phyloP scores from a whole-genome alignment of 345 rosid species.

The Trapa bicornis region DNA sequence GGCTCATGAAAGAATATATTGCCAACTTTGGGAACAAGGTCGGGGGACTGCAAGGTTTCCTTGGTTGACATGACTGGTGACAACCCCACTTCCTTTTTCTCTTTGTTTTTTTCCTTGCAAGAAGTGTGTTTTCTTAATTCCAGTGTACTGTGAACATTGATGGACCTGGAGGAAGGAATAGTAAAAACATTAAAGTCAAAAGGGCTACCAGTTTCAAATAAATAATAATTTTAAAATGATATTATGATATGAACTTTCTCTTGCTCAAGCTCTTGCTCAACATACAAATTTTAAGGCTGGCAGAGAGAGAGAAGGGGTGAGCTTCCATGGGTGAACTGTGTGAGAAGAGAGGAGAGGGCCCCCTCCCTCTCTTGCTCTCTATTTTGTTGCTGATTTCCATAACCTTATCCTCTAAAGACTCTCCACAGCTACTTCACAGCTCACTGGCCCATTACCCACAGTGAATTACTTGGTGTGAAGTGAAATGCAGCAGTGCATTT shows the following conservation, averaged over 20 bases:
- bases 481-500: neutral
- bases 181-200: too few species aligned
- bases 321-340: slow-evolving; percentile 24
- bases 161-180: too few species aligned
- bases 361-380: slow-evolving; percentile 13
- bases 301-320: slow-evolving; percentile 5
- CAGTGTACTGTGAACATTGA: too few species aligned
- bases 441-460: slow-evolving; percentile 13
- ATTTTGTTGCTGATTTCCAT: slow-evolving; percentile 27
- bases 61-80: slow-evolving; percentile 16
- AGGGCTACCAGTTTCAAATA: too few species aligned
- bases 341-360: slow-evolving; percentile 8
- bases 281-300: neutral
- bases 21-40: slow-evolving; percentile 1
- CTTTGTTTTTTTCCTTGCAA: too few species aligned
- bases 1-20: neutral
- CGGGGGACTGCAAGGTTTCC: slow-evolving; percentile 5
- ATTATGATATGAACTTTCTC: too few species aligned
- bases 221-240: too few species aligned
- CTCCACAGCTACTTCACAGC: slow-evolving; percentile 7
- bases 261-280: too few species aligned
- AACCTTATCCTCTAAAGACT: slow-evolving; percentile 31
- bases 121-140: too few species aligned
- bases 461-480: slow-evolving; percentile 7
- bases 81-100: too few species aligned